Conservation (phyloP, 192 early-diverging fungal genomes). For the Podila clonocystis region DNA sequence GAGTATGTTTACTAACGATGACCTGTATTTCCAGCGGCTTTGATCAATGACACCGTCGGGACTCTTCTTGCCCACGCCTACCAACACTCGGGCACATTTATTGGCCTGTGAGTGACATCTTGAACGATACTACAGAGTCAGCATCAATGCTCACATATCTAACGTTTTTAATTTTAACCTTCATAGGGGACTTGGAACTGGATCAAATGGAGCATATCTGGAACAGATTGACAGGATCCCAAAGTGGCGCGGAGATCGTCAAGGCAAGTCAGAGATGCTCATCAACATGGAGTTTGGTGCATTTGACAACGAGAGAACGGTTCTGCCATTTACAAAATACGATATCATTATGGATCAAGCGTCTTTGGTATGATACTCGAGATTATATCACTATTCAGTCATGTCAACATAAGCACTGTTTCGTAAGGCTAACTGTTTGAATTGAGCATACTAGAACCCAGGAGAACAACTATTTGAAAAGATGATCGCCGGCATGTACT, state of each 20-base stretch:
- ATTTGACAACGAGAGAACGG: slow-evolving; percentile 83
- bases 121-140: not conserved
- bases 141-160: not conserved
- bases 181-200: slow-evolving; percentile 86
- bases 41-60: slow-evolving; percentile 96
- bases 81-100: slow-evolving; percentile 72
- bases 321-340: slow-evolving; percentile 85
- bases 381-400: not conserved
- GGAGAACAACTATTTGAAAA: slow-evolving; percentile 90
- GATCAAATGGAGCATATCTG: slow-evolving; percentile 93
- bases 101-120: slow-evolving; percentile 64
- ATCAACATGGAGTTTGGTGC: slow-evolving; percentile 98
- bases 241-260: not conserved
- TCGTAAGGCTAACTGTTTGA: too few relatives aligned
- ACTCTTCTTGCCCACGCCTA: slow-evolving; percentile 90
- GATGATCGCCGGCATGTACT: slow-evolving; percentile 93
- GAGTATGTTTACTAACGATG: too few relatives aligned
- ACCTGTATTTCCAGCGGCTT: slow-evolving; percentile 56
- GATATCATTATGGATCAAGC: slow-evolving; percentile 87
- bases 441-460: slow-evolving; percentile 61
- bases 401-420: not conserved
- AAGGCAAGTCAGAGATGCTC: slow-evolving; percentile 69
- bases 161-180: too few relatives aligned
- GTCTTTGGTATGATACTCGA: slow-evolving; percentile 59
- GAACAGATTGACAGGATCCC: slow-evolving; percentile 77